Base-by-base conservation (phyloP, 1,284 basidiomycete species). In the Coriolopsis trogii region DNA sequence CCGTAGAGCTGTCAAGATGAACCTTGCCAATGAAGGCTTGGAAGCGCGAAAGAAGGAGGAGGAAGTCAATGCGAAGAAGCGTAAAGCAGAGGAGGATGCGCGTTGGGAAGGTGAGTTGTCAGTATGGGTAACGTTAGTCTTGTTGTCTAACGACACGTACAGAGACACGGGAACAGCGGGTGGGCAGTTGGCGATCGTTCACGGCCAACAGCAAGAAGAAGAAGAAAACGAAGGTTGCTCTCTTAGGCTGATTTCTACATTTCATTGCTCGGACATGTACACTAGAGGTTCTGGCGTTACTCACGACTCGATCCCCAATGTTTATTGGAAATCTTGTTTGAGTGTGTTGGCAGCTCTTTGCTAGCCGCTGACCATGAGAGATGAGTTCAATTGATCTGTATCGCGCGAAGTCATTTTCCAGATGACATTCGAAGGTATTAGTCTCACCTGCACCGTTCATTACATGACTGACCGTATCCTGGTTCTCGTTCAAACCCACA, bases 21-120 rank as follows among this genome's bases (percentile, higher is more conserved):
- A 91, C 63, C 70, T 92, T 41, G 90, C 90, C 3, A 93, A 93
- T 61, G 90, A 93, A 69, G 90, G 89, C 12, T 71, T 91, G 3
- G 89, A 93, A 65, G 90, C 90, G 8, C 78, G 82, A 60, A 89
- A 87, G 75, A 92, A 92, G 67, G 89, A 93, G 51, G 89, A 90
- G 49, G 89, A 92, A 60, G 76, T 87, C n/a, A 69, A 74, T 16
- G 60, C 80, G 15, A 85, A 70, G 73, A 93, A 93, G 69, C 79
- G 89, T 50, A 93, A 92, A 64, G 89, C 80, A 3, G 89, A 92
- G 61, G 89, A 91, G 7, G 90, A 92, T 58, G 87, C 83, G 56
- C 72, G 69, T 16, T 93, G 89, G 90, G 89, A 93, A 78, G 88
- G 89, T 90, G 55, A 30, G 75, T 63, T 18, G n/a, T 26, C 43